These are phyloP conservation scores for Cladophialophora carrionii DNA, from an alignment of 2,329 filamentous ascomycete species.

Conservation along the genomic window DNA sequence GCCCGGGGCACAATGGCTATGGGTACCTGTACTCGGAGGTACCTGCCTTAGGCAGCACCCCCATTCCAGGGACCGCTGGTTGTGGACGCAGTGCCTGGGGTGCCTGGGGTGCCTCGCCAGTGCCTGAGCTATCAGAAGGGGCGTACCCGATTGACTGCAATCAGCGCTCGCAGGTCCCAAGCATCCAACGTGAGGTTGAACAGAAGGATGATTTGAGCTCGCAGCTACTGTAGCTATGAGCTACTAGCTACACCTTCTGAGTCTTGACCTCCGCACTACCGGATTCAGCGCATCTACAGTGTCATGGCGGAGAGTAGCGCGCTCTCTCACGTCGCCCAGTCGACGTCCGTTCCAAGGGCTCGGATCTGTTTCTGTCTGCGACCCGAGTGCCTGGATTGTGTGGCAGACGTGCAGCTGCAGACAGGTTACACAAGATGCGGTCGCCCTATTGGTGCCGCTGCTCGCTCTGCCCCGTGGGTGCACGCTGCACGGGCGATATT, in stretches of 20 bases:
- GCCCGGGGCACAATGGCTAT: no score
- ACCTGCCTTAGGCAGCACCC: no score
- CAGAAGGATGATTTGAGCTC: background rate
- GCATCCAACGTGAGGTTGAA: background rate
- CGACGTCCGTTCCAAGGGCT: conserved; percentile 1
- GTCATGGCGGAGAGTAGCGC: background rate
- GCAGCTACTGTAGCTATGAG: no score
- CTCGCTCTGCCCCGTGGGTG: background rate
- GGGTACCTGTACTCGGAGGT: no score
- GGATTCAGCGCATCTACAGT: background rate
- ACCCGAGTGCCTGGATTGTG: conserved; percentile 22
- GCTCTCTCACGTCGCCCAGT: background rate
- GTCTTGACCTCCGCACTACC: background rate
- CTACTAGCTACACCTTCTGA: background rate
- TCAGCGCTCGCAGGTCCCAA: background rate
- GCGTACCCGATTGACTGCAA: background rate
- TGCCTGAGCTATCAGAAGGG: background rate
- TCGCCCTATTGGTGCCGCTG: background rate
- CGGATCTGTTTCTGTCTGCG: conserved; percentile 9
- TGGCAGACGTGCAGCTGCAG: background rate
- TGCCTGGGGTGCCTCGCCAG: background rate
- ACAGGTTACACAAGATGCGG: background rate
- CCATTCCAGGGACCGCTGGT: no score
- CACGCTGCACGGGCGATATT: background rate
- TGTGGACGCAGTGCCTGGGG: background rate